phyloP scores from a whole-genome alignment of 2,329 filamentous ascomycete species.

The Elsinoe necatrix region DNA sequence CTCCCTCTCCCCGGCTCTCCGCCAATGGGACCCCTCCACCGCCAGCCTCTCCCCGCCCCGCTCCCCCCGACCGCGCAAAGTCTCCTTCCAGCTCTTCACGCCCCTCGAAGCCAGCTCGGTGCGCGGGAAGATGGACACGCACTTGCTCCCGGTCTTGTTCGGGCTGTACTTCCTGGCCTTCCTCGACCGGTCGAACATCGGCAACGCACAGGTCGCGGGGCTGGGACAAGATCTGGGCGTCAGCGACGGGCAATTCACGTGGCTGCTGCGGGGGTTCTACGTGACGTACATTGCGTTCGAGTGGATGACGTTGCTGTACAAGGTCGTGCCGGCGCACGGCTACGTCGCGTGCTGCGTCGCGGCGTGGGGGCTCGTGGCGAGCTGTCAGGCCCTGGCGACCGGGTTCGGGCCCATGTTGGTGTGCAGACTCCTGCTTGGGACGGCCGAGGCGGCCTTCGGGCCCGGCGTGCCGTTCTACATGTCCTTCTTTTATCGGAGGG shows the following conservation, averaged over 20 bases:
- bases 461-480: constrained; percentile 58
- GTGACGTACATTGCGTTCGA: constrained; percentile 57
- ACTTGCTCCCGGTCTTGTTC: constrained; percentile 71
- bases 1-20: background rate
- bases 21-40: background rate
- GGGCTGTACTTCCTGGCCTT: constrained; percentile 79
- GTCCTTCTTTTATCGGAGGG: constrained; percentile 53
- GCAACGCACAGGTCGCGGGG: constrained; percentile 54
- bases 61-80: background rate
- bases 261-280: constrained; percentile 55
- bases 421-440: constrained; percentile 50
- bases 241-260: constrained; percentile 49
- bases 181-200: constrained; percentile 60
- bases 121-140: constrained; percentile 63
- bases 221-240: constrained; percentile 47
- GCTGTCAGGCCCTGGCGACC: constrained; percentile 51
- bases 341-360: constrained; percentile 58
- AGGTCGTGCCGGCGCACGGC: constrained; percentile 51
- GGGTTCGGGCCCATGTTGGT: constrained; percentile 49
- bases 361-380: constrained; percentile 71
- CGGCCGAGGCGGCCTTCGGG: constrained; percentile 54
- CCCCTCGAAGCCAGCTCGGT: constrained; percentile 65
- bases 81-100: constrained; percentile 44
- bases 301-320: constrained; percentile 55
- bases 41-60: background rate